Evolutionary conservation across 1,284 basidiomycete species (phyloP).

Genomic region (Neolentinus lepideus): DNA sequence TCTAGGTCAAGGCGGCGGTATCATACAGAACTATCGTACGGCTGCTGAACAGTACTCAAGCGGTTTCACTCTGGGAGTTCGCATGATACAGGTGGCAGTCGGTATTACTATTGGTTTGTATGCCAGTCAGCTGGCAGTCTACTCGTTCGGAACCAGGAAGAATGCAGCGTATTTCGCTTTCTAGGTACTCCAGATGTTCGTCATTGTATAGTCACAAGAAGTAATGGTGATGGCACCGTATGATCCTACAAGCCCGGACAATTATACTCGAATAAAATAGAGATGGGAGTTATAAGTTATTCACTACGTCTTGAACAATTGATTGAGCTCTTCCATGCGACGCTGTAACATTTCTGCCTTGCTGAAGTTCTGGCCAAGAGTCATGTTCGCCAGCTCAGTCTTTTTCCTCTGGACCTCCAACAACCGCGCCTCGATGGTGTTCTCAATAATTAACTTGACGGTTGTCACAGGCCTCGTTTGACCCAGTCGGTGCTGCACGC

Average conservation of each 20-base stretch:
- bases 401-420: conserved; percentile 94
- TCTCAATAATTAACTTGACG: conserved; percentile 87
- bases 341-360: conserved; percentile 80
- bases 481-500: conserved; percentile 77
- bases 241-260: neutral
- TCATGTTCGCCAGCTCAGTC: conserved; percentile 87
- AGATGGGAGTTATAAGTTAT: conserved; percentile 2
- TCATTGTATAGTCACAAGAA: neutral
- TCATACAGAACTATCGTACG: conserved; percentile 61
- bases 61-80: conserved; percentile 60
- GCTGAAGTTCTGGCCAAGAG: conserved; percentile 73
- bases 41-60: conserved; percentile 63
- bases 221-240: neutral
- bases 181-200: conserved; percentile 25
- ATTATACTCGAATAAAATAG: neutral
- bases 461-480: conserved; percentile 90
- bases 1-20: conserved; percentile 78
- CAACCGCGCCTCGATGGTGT: conserved; percentile 87
- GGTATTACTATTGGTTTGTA: conserved; percentile 83
- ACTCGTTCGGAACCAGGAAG: conserved; percentile 68
- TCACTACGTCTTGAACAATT: conserved; percentile 47
- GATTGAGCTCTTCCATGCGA: conserved; percentile 75
- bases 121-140: conserved; percentile 73
- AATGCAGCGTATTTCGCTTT: conserved; percentile 74
- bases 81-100: conserved; percentile 83